These are phyloP conservation scores for Colletotrichum endophyticum DNA, from an alignment of 2,329 filamentous ascomycete genomes.

Conservation along the genomic window DNA sequence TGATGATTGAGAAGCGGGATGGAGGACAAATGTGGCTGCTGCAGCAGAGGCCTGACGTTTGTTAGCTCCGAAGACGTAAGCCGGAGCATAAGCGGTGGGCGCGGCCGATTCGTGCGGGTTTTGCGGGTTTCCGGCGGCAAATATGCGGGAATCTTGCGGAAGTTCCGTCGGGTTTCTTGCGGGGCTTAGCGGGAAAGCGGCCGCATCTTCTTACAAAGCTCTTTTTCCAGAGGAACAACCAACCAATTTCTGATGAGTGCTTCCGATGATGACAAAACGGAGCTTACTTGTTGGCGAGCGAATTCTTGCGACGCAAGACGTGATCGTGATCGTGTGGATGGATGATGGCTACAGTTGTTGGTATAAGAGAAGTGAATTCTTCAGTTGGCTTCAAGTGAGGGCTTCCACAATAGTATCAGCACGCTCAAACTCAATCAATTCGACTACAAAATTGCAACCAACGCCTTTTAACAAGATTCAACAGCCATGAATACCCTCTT, in stretches of 20 bases:
- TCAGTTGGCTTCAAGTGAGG: not conserved
- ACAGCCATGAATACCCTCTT: not conserved
- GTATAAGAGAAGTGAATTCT: not conserved
- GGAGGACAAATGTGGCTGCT: not conserved
- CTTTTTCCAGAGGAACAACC: accelerated
- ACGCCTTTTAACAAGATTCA: not conserved
- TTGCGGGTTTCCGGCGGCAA: conserved; percentile 23
- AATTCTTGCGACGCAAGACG: not conserved
- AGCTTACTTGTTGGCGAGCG: not conserved
- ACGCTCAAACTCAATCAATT: accelerated
- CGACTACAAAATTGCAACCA: not conserved
- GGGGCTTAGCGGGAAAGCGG: not conserved
- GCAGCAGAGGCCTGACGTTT: not conserved
- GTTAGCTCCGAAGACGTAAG: not conserved
- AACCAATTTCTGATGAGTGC: accelerated
- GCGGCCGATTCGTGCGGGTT: not conserved
- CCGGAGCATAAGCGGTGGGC: not conserved
- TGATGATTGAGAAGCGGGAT: not conserved
- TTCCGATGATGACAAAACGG: not conserved
- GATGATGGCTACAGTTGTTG: not conserved
- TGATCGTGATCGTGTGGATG: not conserved
- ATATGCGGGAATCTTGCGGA: not conserved
- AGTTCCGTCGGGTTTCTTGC: not conserved
- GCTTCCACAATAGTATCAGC: accelerated
- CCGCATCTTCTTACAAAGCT: not conserved